These are phyloP conservation scores for Luffa aegyptiaca DNA, from an alignment of 306 rosid species.

Conservation along the genomic window DNA sequence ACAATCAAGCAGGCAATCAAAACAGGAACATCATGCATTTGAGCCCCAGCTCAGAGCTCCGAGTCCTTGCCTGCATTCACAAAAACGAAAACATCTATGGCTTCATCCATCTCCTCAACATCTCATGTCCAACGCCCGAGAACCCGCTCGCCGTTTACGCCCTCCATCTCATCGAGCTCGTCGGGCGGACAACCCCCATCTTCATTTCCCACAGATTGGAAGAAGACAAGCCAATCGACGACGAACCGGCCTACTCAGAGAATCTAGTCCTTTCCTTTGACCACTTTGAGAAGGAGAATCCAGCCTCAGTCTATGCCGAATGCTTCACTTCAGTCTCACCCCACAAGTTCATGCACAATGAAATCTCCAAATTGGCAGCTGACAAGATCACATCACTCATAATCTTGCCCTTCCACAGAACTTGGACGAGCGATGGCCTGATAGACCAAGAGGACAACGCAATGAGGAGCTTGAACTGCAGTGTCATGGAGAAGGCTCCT, in stretches of 20 bases:
- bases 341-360: constrained; percentile 38
- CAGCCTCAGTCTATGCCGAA: constrained; percentile 11
- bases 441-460: constrained; percentile 2
- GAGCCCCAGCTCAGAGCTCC: constrained; percentile 26
- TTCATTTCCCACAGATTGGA: constrained; percentile 41
- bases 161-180: constrained; percentile 50
- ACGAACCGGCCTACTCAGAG: constrained; percentile 10
- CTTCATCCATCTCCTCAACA: constrained; percentile 32
- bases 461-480: neutral
- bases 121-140: constrained; percentile 29
- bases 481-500: neutral
- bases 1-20: constrained; percentile 34
- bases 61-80: constrained; percentile 36
- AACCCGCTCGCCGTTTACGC: constrained; percentile 22
- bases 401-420: constrained; percentile 17
- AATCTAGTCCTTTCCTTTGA: constrained; percentile 28
- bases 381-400: constrained; percentile 38
- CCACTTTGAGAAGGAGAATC: constrained; percentile 25
- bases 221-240: constrained; percentile 13
- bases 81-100: constrained; percentile 22
- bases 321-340: constrained; percentile 43
- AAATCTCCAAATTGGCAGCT: constrained; percentile 36
- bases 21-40: constrained; percentile 31
- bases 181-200: constrained; percentile 47
- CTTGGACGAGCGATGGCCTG: constrained; percentile 4